phyloP scores from a whole-genome alignment of 2,329 filamentous ascomycete genomes.

The Beauveria brongniartii region DNA sequence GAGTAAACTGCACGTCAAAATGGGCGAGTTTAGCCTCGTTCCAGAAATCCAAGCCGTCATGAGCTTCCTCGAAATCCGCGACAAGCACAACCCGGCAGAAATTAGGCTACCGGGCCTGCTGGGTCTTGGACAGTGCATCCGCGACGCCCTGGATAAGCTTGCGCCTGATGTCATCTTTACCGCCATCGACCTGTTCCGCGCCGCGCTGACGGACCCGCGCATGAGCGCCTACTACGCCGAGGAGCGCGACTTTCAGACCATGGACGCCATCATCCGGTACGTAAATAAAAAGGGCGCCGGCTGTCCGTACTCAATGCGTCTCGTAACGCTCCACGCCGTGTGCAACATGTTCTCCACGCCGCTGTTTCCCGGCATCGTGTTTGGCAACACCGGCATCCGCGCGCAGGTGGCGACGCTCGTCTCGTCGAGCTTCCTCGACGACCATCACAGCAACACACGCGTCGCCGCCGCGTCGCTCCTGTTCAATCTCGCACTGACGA shows the following conservation, averaged over 20 bases:
- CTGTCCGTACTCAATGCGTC: slow-evolving; percentile 72
- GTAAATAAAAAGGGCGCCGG: slow-evolving; percentile 43
- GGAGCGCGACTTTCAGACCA: slow-evolving; percentile 56
- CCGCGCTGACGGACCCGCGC: slow-evolving; percentile 67
- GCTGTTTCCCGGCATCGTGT: slow-evolving; percentile 59
- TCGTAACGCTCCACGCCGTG: slow-evolving; percentile 73
- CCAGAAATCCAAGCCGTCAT: slow-evolving; percentile 56
- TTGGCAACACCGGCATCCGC: slow-evolving; percentile 44
- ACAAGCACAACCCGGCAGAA: slow-evolving; percentile 43
- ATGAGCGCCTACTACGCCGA: slow-evolving; percentile 78
- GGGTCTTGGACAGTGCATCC: slow-evolving; percentile 55
- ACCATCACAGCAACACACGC: slow-evolving; percentile 62
- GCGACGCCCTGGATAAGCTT: slow-evolving; percentile 44
- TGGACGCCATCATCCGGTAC: slow-evolving; percentile 51
- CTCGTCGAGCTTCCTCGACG: slow-evolving; percentile 71
- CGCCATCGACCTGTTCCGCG: slow-evolving; percentile 75
- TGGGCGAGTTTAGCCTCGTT: slow-evolving; percentile 50
- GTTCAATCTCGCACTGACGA: slow-evolving; percentile 70
- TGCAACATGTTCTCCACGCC: slow-evolving; percentile 79
- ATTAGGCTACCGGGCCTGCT: slow-evolving; percentile 63
- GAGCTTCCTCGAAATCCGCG: slow-evolving; percentile 60
- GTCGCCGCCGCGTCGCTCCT: slow-evolving; percentile 76
- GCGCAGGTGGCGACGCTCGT: slow-evolving; percentile 58
- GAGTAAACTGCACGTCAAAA: slow-evolving; percentile 71
- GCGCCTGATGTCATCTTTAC: slow-evolving; percentile 65